Conservation (phyloP, 1,284 basidiomycete genomes). For the Gymnopus androsaceus region DNA sequence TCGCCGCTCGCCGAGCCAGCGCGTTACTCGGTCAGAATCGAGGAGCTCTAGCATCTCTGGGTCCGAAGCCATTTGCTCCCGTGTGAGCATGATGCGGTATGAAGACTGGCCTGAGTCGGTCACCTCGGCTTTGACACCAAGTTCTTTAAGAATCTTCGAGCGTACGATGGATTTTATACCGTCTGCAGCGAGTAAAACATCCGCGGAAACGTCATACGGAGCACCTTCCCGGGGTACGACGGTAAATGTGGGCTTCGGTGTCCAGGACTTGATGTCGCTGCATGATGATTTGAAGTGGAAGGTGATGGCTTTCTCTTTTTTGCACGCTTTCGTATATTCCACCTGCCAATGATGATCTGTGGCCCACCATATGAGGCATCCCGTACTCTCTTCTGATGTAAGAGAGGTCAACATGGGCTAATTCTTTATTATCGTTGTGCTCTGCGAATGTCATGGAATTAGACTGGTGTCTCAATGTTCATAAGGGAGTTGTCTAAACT, state of each 20-base stretch:
- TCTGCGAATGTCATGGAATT: background rate
- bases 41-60: slow-evolving; percentile 23
- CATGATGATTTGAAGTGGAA: slow-evolving; percentile 20
- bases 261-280: slow-evolving; percentile 16
- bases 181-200: slow-evolving; percentile 17
- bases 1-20: slow-evolving; percentile 25
- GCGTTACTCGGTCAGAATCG: slow-evolving; percentile 16
- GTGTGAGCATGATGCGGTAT: slow-evolving; percentile 26
- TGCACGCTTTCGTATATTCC: slow-evolving; percentile 21
- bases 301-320: slow-evolving; percentile 9
- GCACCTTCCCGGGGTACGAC: slow-evolving; percentile 15
- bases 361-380: slow-evolving; percentile 23
- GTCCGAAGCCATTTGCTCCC: slow-evolving; percentile 21
- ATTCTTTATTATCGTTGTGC: slow-evolving; percentile 14
- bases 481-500: too few relatives aligned
- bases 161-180: slow-evolving; percentile 18
- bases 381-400: slow-evolving; percentile 17
- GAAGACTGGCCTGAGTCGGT: slow-evolving; percentile 24
- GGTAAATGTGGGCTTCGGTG: slow-evolving; percentile 14
- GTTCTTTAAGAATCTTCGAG: slow-evolving; percentile 16
- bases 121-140: slow-evolving; percentile 18
- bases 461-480: too few relatives aligned
- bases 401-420: slow-evolving; percentile 13
- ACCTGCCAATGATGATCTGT: slow-evolving; percentile 18
- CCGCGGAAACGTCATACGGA: slow-evolving; percentile 11